Evolutionary conservation across 164 flowering plant species (phyloP), one percentile per base, ranked within the genome.

Genomic region (Chloranthus sessilifolius): DNA sequence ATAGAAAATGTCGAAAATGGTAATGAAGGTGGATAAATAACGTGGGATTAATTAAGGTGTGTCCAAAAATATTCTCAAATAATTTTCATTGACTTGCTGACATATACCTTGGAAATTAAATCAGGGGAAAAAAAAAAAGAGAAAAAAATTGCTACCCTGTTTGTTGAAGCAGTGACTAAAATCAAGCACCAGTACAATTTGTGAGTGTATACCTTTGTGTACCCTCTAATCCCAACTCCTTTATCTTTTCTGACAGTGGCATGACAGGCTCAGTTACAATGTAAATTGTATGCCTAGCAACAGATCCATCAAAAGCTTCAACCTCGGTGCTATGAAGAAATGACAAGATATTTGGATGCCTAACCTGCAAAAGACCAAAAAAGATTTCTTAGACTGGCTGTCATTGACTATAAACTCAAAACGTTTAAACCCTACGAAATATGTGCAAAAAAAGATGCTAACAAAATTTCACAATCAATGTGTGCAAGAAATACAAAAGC

Each of bases 261-360:
- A 78, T 76, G 20, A 92, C 96, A 63, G 96, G 95, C 74, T 92
- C 98, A 5, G 98, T 92, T 16, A 92, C 98, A 55, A 92, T 79
- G 61, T 92, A 92, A 56, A 92, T 85, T 12, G 94, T 86, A 47
- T 75, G 73, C 69, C 79, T 92, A 4, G 80, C 54, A 58, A 64
- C 44, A 41, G 95, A 56, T 33, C 84, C 94, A 67, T 92, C 98
- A 62, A 69, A 50, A 52, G 63, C 61, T 49, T 92, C 96, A 9
- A 73, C 81, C 72, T 92, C 98, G 14, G 95, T 83, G 56, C 96
- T 86, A 66, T 85, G 85, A 54, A 92, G 89, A 72, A 92, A 92
- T 26, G 98, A 88, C 39, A 92, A 66, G 33, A 92, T 81, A 78
- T 92, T 92, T 45, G 98, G 98, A 68, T 92, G 98, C 67, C 98